Evolutionary conservation across 73 alveolate genomes (phyloP), one percentile per base, ranked within the genome.

Genomic region (Uronychia binucleata): DNA sequence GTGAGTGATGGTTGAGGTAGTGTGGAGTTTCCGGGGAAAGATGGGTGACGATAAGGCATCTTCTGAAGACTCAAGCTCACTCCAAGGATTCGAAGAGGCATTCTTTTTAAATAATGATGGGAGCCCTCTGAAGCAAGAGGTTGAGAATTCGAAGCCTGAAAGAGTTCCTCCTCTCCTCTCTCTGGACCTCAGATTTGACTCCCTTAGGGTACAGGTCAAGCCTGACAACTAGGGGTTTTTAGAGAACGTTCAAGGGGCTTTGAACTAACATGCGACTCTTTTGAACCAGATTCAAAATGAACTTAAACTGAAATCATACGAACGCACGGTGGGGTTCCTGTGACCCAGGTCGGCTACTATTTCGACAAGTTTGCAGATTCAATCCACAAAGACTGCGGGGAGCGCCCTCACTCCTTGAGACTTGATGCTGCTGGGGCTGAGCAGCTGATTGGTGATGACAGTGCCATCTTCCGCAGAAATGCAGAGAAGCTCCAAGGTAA

Each of bases 331-430:
- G 30, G 19, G 81, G 5, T 26, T 28, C 25, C 8, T 75, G 81
- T 8, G 5, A 75, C 29, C 8, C 30, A 75, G 81, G n/a, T 75
- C 1, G 58, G 81, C 26, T 28, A 28, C 58, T 88, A 80, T 34
- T 75, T 88, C 58, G 28, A 59, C 13, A 88, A 81, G 57, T 76
- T 88, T 14, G 67, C 86, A 75, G 93, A 81, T 13, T 89, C 88
- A 0, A 79, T 90, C 28, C 91, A 86, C 28, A 90, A 81, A 81
- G 96, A 90, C 29, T 86, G 93, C 28, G 96, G 96, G 32, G 96
- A 90, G 33, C 57, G 93, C 19, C 96, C 96, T 1, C 93, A 90
- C 75, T 57, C 89, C 25, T 46, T 86, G 35, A 79, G 87, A 58
- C 78, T 90, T 26, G 88, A 90, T 28, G 82, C 60, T 33, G 30